These are phyloP conservation scores for Sanghuangporus baumii DNA, from an alignment of 1,284 basidiomycete genomes.

Conservation along the genomic window DNA sequence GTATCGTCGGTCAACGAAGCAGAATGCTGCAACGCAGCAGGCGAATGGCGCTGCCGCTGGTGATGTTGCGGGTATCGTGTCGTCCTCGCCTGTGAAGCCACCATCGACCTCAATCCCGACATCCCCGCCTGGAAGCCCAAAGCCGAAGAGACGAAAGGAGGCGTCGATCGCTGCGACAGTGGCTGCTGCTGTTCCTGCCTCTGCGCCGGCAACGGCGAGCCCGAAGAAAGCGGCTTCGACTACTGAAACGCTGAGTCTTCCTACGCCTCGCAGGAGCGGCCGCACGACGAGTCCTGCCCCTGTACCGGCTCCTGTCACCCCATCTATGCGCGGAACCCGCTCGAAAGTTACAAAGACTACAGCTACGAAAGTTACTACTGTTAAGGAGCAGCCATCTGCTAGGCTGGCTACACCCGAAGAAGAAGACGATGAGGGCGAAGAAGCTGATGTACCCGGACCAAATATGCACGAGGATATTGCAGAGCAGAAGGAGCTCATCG, in stretches of 20 bases:
- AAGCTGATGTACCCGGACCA: slow-evolving; percentile 48
- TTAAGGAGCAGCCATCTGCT: slow-evolving; percentile 22
- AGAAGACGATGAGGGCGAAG: slow-evolving; percentile 45
- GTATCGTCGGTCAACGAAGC: slow-evolving; percentile 58
- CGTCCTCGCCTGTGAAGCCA: slow-evolving; percentile 7
- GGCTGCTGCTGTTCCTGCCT: not conserved
- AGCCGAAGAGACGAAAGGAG: slow-evolving; percentile 63
- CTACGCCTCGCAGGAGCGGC: slow-evolving; percentile 9
- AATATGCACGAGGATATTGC: slow-evolving; percentile 61
- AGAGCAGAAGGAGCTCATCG: slow-evolving; percentile 68
- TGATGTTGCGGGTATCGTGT: not conserved
- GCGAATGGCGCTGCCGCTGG: not conserved
- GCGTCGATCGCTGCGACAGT: slow-evolving; percentile 29
- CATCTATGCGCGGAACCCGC: slow-evolving; percentile 2
- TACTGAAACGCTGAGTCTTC: not conserved
- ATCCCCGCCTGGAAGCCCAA: slow-evolving; percentile 27
- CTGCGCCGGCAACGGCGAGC: not conserved
- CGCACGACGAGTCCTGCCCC: slow-evolving; percentile 6
- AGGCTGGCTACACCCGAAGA: slow-evolving; percentile 47
- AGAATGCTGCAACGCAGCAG: no score
- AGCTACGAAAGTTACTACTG: slow-evolving; percentile 9
- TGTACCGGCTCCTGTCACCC: not conserved
- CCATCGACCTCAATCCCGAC: slow-evolving; percentile 25
- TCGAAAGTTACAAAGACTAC: slow-evolving; percentile 4
- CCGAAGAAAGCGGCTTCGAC: not conserved